Evolutionary conservation across 176 grass and related monocot species (phyloP), one percentile per base, ranked within the genome.

Genomic region (Avena atlantica): DNA sequence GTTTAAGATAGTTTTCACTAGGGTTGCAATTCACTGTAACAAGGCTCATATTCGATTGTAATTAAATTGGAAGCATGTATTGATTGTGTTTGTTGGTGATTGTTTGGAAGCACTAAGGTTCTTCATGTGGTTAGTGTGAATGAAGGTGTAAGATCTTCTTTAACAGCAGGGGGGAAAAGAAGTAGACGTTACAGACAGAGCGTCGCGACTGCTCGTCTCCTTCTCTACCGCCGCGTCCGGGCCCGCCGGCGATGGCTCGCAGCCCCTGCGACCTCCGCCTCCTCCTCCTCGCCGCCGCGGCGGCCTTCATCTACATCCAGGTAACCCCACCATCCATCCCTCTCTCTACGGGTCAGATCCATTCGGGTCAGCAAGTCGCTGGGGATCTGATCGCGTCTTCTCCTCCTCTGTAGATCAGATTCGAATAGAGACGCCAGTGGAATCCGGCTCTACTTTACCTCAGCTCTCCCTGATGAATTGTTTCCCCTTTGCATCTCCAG

Each of bases 281-380:
- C 53, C 92, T 98, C 79, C 88, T 98, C 72, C 58, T 92, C 44
- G 61, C 78, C 61, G 92, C 90, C 5, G 89, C 89, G 4, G 92
- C 47, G 23, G 90, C 80, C 83, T 98, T 98, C 78, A 98, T 98
- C 85, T 98, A 89, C 87, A 96, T 98, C 94, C 97, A 98, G 82
- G 97, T 96, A 77, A 20, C 16, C 53, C 36, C 27, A 14, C 52
- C 23, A 67, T 79, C 56, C 9, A 25, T 47, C 17, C 1, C 10
- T 76, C 8, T 5, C 42, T 48, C 83, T 4, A 0, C 57, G 11
- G 4, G 56, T 56, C 11, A 60, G 68, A 85, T 80, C 78, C 56
- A 77, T 57, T 42, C 67, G 67, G 64, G 67, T 36, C 64, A 67
- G 67, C 67, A 16, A 16, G 67, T 70, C 34, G 24, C 49, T 14